Conservation (phyloP, 192 early-diverging fungal genomes). For the Entophlyctis luteolus region DNA sequence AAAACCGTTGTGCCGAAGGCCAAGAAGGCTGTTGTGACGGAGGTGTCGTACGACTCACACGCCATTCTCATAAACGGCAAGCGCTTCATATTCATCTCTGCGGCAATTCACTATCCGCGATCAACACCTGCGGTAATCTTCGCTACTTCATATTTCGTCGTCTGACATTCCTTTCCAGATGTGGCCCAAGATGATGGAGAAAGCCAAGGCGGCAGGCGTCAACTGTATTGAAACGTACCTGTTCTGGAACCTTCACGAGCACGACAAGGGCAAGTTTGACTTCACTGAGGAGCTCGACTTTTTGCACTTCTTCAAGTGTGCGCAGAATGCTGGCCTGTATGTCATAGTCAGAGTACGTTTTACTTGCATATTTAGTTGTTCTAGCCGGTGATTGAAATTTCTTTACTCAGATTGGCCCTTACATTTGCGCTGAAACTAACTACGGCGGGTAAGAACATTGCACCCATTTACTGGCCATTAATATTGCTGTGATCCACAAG, state of each 20-base stretch:
- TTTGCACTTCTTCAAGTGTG: not conserved
- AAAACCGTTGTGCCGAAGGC: not conserved
- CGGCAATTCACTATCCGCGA: slow-evolving; percentile 60
- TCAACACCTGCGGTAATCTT: slow-evolving; percentile 35
- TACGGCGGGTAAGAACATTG: too few species aligned
- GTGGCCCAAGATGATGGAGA: slow-evolving; percentile 55
- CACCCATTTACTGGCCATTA: too few species aligned
- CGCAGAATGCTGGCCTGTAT: slow-evolving; percentile 36
- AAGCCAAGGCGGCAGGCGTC: slow-evolving; percentile 48
- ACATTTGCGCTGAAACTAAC: slow-evolving; percentile 59
- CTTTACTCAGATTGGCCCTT: slow-evolving; percentile 49
- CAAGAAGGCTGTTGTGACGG: not conserved
- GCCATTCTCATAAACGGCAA: slow-evolving; percentile 25
- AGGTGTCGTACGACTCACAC: not conserved
- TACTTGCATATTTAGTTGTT: not conserved
- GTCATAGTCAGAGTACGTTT: not conserved
- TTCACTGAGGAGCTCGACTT: slow-evolving; percentile 31
- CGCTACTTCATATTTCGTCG: not conserved
- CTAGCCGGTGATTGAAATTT: not conserved
- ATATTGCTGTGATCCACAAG: too few species aligned
- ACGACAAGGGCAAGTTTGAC: slow-evolving; percentile 47
- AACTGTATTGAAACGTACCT: slow-evolving; percentile 64
- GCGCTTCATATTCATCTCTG: slow-evolving; percentile 36
- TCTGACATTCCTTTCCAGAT: slow-evolving; percentile 18
- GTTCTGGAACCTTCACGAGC: slow-evolving; percentile 66